These are phyloP conservation scores for Saccharata proteae DNA, from an alignment of 2,329 filamentous ascomycete species.

Conservation along the genomic window DNA sequence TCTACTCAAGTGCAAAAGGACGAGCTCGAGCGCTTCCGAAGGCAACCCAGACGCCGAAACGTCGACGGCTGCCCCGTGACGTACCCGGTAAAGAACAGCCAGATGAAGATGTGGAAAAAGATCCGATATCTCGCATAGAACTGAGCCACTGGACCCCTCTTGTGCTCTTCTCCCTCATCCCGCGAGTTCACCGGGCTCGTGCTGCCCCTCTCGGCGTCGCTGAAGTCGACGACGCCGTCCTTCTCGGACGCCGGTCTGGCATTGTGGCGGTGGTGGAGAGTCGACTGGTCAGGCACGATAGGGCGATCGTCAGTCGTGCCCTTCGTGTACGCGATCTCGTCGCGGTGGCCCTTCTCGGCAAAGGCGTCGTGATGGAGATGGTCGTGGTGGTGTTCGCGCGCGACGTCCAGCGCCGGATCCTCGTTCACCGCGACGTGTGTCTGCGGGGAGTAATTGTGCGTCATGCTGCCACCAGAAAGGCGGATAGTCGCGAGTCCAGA, in stretches of 20 bases:
- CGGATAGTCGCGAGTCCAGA: too few species aligned
- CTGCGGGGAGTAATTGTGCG: constrained; percentile 24
- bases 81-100: constrained; percentile 42
- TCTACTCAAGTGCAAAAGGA: neutral
- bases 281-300: constrained; percentile 17
- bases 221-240: constrained; percentile 16
- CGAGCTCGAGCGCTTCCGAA: constrained; percentile 5
- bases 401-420: constrained; percentile 26
- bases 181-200: constrained; percentile 21
- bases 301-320: constrained; percentile 23
- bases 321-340: constrained; percentile 18
- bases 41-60: neutral
- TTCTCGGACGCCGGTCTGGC: constrained; percentile 22
- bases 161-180: constrained; percentile 15
- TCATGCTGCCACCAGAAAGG: too few species aligned
- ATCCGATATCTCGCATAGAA: constrained; percentile 37
- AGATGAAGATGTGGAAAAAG: constrained; percentile 29
- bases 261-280: constrained; percentile 29
- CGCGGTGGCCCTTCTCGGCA: constrained; percentile 15
- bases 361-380: constrained; percentile 26
- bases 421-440: constrained; percentile 19
- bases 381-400: constrained; percentile 24
- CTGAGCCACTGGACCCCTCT: constrained; percentile 20
- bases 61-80: constrained; percentile 12
- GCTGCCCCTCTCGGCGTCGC: constrained; percentile 31